Percentiles rank a stretch among this genome's conserved stretches.
phyloP scores from a whole-genome alignment of 768 basidiomycete species.

The Tricholoma sp. region DNA sequence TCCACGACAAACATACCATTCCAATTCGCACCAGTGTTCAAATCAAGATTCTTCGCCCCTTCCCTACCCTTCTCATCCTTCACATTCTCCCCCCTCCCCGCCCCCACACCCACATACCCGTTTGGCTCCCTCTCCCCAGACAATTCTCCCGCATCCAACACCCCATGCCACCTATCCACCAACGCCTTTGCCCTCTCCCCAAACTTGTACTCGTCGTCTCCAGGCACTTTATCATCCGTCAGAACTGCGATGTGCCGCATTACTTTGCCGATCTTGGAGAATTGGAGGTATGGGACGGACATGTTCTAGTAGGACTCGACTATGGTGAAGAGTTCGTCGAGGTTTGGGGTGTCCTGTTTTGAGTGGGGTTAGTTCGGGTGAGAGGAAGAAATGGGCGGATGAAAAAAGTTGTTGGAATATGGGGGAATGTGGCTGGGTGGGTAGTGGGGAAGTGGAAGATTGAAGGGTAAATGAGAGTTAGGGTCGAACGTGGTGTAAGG shows the following conservation, averaged over 20 bases:
- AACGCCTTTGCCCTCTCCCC: conserved; percentile 55
- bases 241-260: no score
- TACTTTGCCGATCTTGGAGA: conserved; percentile 72
- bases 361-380: no score
- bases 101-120: neutral
- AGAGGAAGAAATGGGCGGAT: neutral
- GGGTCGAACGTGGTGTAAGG: no score
- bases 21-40: neutral
- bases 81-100: neutral
- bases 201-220: conserved; percentile 57
- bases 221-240: no score
- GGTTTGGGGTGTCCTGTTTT: no score
- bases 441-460: no score
- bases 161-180: no score
- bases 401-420: no score
- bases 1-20: neutral
- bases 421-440: no score
- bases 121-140: conserved; percentile 12
- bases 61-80: neutral
- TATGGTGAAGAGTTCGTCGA: no score
- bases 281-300: conserved; percentile 67
- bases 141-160: conserved; percentile 23
- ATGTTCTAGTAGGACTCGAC: conserved; percentile 64
- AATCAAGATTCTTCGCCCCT: neutral
- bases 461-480: no score